Base-by-base conservation (phyloP, 2,329 filamentous ascomycete species). In the Alternaria gaisen region DNA sequence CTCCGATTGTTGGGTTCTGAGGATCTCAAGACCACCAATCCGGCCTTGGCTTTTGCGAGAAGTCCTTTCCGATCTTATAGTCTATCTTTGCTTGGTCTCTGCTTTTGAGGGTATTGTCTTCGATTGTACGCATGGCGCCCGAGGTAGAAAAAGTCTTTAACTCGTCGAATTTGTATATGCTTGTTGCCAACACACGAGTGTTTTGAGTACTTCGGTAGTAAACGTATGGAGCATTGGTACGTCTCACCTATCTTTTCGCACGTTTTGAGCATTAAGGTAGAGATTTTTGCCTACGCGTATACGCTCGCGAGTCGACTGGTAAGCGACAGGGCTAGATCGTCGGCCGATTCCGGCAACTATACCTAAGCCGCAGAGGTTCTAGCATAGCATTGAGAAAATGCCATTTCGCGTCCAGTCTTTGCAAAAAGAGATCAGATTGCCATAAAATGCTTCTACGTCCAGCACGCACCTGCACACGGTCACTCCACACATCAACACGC, bases 381-480 rank as follows among this genome's bases (percentile, higher is more conserved):
- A 56, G 51, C 60, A 63, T 43, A 51, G 57, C 54, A 53, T 41
- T 24, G 41, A 47, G 41, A 61, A 64, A 53, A 57, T 46, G 59
- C 65, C 57, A 56, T 63, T 47, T 56, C 46, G 54, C 32, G 61
- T 30, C 61, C 55, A 60, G 50, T 60, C 43, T 54, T 61, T n/a
- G 32, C 18, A 24, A 40, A 51, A 52, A 42, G 34, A 52, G 44
- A 46, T 24, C 56, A 20, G 43, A 42, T 59, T 54, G 56, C 47
- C n/a, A 30, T 40, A 61, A 61, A 67, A 72, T 72, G 69, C 56
- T 69, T 60, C 51, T 66, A 56, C 61, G 62, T 52, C 53, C 62
- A 53, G 47, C 56, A 42, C 68, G 64, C 61, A 61, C 53, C 56
- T 68, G 62, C 57, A 63, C 60, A 58, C 61, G 61, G 54, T 58